A percentile compares a stretch with the other conserved stretches of the same genome.
Evolutionary conservation across 306 rosid genomes (phyloP).

Genomic region (Fagus crenata): DNA sequence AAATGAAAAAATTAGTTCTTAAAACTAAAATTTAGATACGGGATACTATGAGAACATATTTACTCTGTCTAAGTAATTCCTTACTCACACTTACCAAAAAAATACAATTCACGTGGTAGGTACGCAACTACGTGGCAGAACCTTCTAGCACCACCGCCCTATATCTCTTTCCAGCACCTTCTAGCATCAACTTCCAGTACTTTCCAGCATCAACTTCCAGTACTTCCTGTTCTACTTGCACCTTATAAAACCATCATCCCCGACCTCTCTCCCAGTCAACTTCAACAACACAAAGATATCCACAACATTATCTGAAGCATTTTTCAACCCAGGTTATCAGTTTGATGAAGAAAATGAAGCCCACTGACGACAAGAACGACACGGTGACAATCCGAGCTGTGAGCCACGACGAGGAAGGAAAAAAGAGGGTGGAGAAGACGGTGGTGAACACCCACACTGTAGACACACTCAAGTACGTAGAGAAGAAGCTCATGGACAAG

Average conservation of each 20-base stretch:
- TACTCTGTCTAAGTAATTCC: too few relatives aligned
- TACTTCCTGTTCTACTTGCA: constrained; percentile 9
- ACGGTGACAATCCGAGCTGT: constrained; percentile 56
- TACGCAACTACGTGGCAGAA: constrained; percentile 23
- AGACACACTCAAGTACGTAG: constrained; percentile 56
- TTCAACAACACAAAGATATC: background rate
- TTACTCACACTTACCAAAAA: background rate
- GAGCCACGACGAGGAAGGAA: constrained; percentile 65
- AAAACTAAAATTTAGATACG: too few relatives aligned
- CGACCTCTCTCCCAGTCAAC: accelerated
- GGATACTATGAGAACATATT: too few relatives aligned
- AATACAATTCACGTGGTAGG: constrained; percentile 25
- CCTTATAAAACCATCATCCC: background rate
- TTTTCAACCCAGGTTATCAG: too few relatives aligned
- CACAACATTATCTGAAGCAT: background rate
- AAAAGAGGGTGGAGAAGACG: constrained; percentile 54
- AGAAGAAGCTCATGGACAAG: constrained; percentile 71
- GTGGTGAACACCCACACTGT: constrained; percentile 52
- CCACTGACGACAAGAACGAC: constrained; percentile 52
- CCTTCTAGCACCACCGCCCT: constrained; percentile 20
- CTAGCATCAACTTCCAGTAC: too few relatives aligned
- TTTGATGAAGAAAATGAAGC: constrained; percentile 37
- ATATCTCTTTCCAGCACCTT: background rate
- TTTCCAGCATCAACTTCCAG: constrained; percentile 23
- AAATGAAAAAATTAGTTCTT: too few relatives aligned